phyloP scores from a whole-genome alignment of 2,329 filamentous ascomycete genomes.

The Colletotrichum siamense region DNA sequence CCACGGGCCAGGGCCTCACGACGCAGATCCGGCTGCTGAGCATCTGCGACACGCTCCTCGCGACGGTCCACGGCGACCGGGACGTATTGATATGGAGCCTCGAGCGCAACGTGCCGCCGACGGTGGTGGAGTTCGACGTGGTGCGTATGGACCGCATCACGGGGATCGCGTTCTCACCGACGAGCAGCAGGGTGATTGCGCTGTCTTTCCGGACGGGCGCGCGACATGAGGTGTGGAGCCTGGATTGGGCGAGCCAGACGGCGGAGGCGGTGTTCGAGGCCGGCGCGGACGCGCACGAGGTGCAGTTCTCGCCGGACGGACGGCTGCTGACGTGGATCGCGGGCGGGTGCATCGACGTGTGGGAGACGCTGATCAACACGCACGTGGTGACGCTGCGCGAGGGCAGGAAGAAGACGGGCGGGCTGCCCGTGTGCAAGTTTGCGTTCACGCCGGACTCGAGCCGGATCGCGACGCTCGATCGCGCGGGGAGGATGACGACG shows the following conservation, averaged over 20 bases:
- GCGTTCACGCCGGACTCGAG: slow-evolving; percentile 1
- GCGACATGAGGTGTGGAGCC: not conserved
- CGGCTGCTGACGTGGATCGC: not conserved
- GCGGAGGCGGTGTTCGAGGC: not conserved
- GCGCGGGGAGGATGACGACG: not conserved
- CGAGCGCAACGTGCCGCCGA: not conserved
- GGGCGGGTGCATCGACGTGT: not conserved
- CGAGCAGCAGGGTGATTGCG: not conserved
- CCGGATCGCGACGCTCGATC: not conserved
- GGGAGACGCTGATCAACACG: slow-evolving; percentile 10
- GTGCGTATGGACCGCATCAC: slow-evolving; percentile 1
- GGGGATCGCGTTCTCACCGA: slow-evolving; percentile 3
- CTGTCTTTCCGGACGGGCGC: not conserved
- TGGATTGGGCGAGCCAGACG: not conserved
- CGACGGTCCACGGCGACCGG: slow-evolving; percentile 6
- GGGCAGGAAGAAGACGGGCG: not conserved
- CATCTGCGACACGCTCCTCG: not conserved
- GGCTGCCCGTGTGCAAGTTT: not conserved
- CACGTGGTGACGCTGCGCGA: not conserved
- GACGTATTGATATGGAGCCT: slow-evolving; percentile 1
- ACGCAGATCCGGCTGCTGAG: not conserved
- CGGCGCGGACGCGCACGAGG: not conserved
- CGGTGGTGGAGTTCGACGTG: not conserved
- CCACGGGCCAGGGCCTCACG: not conserved
- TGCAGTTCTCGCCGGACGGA: slow-evolving; percentile 10